A percentile compares a stretch with the other conserved stretches of the same genome.
Evolutionary conservation across 805 yeast genomes (phyloP).

Genomic region (Debaryomyces maramus): DNA sequence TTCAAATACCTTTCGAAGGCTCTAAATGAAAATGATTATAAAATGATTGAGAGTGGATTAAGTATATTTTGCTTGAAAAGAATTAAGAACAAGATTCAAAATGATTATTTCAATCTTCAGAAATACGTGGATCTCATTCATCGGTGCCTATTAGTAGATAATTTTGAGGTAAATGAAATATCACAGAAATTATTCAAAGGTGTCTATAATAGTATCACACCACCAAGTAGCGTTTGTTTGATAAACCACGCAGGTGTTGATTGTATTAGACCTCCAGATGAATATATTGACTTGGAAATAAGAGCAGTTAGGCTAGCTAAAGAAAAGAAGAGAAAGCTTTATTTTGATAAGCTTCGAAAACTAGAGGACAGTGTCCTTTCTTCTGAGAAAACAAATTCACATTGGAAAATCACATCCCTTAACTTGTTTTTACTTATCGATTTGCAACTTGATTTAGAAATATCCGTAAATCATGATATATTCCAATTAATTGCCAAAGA

Average conservation of each 20-base stretch:
- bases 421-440: slow-evolving; percentile 51
- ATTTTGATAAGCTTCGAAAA: slow-evolving; percentile 39
- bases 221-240: slow-evolving; percentile 47
- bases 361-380: slow-evolving; percentile 40
- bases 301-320: slow-evolving; percentile 63
- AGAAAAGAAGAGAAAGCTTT: slow-evolving; percentile 49
- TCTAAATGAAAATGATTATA: slow-evolving; percentile 49
- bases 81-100: slow-evolving; percentile 56
- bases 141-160: slow-evolving; percentile 56
- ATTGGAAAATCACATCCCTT: slow-evolving; percentile 59
- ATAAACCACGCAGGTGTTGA: slow-evolving; percentile 46
- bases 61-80: slow-evolving; percentile 56
- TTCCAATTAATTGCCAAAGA: slow-evolving; percentile 45
- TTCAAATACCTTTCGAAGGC: slow-evolving; percentile 52
- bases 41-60: slow-evolving; percentile 64
- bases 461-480: slow-evolving; percentile 39
- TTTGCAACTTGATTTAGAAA: slow-evolving; percentile 55
- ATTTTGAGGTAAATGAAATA: slow-evolving; percentile 50
- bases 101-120: slow-evolving; percentile 54
- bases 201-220: slow-evolving; percentile 25
- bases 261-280: slow-evolving; percentile 62
- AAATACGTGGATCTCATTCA: slow-evolving; percentile 50
- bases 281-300: slow-evolving; percentile 55
- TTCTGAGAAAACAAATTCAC: slow-evolving; percentile 30
- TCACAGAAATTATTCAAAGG: slow-evolving; percentile 54